Evolutionary conservation across 1,284 basidiomycete species (phyloP).

Genomic region (Meripilus lineatus): DNA sequence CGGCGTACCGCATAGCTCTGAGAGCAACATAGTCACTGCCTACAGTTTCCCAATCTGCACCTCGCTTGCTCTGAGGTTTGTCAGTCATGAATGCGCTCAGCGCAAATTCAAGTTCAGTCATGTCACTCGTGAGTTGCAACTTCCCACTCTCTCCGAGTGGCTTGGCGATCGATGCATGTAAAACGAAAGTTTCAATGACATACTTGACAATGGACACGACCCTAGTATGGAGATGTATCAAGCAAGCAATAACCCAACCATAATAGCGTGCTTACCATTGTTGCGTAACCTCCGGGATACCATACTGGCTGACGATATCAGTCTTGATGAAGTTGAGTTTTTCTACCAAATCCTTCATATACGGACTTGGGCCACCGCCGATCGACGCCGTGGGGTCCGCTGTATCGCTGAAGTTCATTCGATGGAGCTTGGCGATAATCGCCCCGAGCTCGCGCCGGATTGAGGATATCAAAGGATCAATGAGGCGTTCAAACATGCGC

Average conservation of each 20-base stretch:
- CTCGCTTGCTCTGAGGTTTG: conserved; percentile 51
- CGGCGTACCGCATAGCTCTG: conserved; percentile 71
- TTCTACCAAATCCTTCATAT: conserved; percentile 87
- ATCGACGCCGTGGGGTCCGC: conserved; percentile 59
- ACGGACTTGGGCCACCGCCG: conserved; percentile 70
- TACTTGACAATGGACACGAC: conserved; percentile 63
- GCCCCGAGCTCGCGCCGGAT: conserved; percentile 76
- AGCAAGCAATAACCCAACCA: background rate
- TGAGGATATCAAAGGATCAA: conserved; percentile 66
- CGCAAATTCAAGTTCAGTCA: conserved; percentile 93
- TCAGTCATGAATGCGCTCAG: conserved; percentile 73
- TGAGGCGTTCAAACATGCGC: conserved; percentile 52
- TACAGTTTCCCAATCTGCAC: conserved; percentile 61
- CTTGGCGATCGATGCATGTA: conserved; percentile 85
- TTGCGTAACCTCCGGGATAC: conserved; percentile 62
- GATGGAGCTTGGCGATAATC: conserved; percentile 78
- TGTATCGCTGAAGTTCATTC: conserved; percentile 73
- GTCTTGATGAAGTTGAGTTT: conserved; percentile 77
- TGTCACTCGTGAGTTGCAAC: conserved; percentile 88
- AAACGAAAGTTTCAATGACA: conserved; percentile 78
- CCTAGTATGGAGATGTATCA: conserved; percentile 39
- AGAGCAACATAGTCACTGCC: conserved; percentile 80
- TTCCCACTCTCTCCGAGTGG: conserved; percentile 88
- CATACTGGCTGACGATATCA: conserved; percentile 70
- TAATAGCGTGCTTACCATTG: conserved; percentile 54